phyloP scores from a whole-genome alignment of 345 rosid species.

The Erodium maritimum region DNA sequence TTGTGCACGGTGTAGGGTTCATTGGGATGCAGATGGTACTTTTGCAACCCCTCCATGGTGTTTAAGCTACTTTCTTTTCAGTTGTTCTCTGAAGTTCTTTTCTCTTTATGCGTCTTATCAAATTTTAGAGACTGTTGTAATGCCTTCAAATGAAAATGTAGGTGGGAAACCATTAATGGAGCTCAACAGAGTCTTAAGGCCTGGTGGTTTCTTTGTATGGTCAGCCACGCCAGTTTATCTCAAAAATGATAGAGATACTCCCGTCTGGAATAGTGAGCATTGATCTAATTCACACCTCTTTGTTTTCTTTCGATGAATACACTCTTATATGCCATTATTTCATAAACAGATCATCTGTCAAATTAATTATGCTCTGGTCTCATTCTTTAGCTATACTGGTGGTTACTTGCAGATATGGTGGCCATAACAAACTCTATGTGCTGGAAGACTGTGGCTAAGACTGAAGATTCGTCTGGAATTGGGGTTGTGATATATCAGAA shows the following conservation, averaged over 20 bases:
- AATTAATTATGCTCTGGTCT: slow-evolving; percentile 3
- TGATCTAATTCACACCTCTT: background rate
- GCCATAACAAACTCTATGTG: slow-evolving; percentile 63
- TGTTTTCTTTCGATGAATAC: background rate
- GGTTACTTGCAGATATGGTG: slow-evolving; percentile 55
- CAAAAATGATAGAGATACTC: slow-evolving; percentile 46
- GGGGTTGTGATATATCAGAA: slow-evolving; percentile 83
- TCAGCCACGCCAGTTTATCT: slow-evolving; percentile 91
- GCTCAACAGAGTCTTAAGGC: slow-evolving; percentile 83
- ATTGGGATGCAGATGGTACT: slow-evolving; percentile 87
- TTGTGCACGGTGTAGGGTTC: slow-evolving; percentile 94
- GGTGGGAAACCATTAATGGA: slow-evolving; percentile 92
- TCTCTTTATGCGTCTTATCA: background rate
- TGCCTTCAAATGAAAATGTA: slow-evolving; percentile 20
- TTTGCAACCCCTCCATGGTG: background rate
- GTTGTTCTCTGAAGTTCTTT: background rate
- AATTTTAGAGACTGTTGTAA: slow-evolving; percentile 5
- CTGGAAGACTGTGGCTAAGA: slow-evolving; percentile 68
- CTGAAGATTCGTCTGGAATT: slow-evolving; percentile 46
- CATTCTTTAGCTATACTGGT: background rate
- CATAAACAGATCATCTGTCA: background rate
- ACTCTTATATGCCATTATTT: no score
- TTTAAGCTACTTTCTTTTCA: background rate
- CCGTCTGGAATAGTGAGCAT: slow-evolving; percentile 53
- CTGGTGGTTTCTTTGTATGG: slow-evolving; percentile 93